Evolutionary conservation across 1,284 basidiomycete species (phyloP).

Genomic region (Pascua guehoae): DNA sequence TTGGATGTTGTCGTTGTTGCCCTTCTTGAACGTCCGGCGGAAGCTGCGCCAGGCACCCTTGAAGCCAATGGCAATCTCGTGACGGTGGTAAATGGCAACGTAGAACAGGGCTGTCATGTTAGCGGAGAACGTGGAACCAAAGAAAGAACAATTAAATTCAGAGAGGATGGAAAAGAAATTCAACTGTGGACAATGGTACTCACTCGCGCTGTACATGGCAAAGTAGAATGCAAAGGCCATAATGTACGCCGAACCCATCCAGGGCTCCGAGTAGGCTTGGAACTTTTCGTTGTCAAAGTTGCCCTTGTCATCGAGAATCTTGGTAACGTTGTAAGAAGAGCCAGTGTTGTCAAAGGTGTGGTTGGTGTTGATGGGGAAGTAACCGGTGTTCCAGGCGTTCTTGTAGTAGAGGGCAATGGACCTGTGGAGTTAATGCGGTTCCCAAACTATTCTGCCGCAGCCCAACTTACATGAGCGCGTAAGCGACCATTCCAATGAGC

Average conservation of each 20-base stretch:
- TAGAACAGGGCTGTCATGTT: constrained; percentile 52
- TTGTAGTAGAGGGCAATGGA: constrained; percentile 18
- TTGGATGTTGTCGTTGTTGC: neutral
- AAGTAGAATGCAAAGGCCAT: constrained; percentile 40
- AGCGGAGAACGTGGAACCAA: neutral
- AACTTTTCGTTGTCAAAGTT: constrained; percentile 5
- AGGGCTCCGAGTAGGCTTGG: constrained; percentile 8
- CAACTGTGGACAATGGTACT: too few species aligned
- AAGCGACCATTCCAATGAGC: constrained; percentile 25
- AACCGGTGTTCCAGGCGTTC: constrained; percentile 8
- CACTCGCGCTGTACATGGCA: constrained; percentile 34
- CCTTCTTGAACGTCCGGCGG: constrained; percentile 20
- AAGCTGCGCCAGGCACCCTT: constrained; percentile 18
- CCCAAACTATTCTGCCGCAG: neutral
- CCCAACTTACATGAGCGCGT: constrained; percentile 15
- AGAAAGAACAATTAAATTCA: too few species aligned
- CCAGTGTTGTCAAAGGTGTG: constrained; percentile 22
- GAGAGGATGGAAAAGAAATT: too few species aligned
- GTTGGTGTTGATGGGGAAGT: constrained; percentile 19
- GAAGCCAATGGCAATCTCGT: constrained; percentile 47
- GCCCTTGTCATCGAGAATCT: neutral
- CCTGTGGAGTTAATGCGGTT: neutral
- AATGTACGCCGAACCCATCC: constrained; percentile 31
- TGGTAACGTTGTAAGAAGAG: neutral
- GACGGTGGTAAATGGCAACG: constrained; percentile 48